Conservation (phyloP, 495 filamentous ascomycete genomes). For the Talaromyces thailandensis region DNA sequence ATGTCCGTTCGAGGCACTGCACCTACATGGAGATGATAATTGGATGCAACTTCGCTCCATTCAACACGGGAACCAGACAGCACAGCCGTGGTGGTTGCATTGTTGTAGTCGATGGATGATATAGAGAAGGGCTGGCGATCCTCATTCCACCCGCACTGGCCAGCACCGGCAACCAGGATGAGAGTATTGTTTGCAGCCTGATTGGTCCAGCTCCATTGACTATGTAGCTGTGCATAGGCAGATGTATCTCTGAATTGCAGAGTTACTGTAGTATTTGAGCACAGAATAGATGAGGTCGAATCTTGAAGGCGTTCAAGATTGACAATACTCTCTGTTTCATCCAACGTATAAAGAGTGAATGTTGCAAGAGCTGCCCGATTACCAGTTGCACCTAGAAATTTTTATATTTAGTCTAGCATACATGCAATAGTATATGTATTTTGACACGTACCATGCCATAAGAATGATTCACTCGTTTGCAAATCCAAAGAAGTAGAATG, state of each 20-base stretch:
- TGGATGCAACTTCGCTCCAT: conserved; percentile 23
- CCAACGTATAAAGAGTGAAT: conserved; percentile 23
- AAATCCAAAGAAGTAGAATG: conserved; percentile 7
- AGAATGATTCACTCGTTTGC: conserved; percentile 16
- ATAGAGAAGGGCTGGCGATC: conserved; percentile 23
- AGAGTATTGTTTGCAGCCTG: conserved; percentile 23
- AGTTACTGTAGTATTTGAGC: conserved; percentile 17
- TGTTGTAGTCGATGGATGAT: conserved; percentile 21
- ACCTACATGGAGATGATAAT: conserved; percentile 25
- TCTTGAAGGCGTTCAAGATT: conserved; percentile 25
- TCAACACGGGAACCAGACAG: conserved; percentile 15
- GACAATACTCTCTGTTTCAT: conserved; percentile 23
- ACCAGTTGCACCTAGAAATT: background rate
- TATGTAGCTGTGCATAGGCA: conserved; percentile 19
- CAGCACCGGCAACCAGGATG: conserved; percentile 26
- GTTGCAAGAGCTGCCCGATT: conserved; percentile 19
- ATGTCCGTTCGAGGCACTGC: conserved; percentile 8
- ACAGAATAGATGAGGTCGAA: conserved; percentile 20
- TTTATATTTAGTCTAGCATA: conserved; percentile 2
- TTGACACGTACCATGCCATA: conserved; percentile 15
- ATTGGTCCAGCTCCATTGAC: conserved; percentile 32
- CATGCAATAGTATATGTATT: background rate
- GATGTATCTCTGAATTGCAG: conserved; percentile 19
- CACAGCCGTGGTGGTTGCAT: conserved; percentile 15
- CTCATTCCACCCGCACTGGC: conserved; percentile 26